phyloP scores from a whole-genome alignment of 257 asterid species.

The Solanum etuberosum region DNA sequence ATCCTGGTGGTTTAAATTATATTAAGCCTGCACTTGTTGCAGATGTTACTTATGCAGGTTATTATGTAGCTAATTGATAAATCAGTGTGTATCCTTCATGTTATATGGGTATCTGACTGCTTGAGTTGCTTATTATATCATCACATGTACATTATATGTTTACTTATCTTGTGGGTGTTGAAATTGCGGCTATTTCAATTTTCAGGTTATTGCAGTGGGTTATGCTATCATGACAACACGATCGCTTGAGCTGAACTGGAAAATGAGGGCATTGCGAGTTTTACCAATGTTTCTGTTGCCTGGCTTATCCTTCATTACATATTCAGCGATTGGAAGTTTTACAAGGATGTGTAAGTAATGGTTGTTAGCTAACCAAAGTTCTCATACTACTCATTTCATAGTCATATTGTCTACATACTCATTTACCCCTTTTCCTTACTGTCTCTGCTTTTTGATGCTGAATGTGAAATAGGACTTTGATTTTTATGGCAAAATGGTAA shows the following conservation, averaged over 20 bases:
- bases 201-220: conserved; percentile 75
- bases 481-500: neutral
- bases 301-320: conserved; percentile 35
- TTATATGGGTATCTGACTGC: neutral
- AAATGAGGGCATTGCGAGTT: conserved; percentile 76
- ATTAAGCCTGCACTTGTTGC: neutral
- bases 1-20: neutral
- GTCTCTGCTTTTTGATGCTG: neutral
- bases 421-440: neutral
- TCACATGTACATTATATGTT: neutral
- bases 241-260: conserved; percentile 66
- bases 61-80: neutral
- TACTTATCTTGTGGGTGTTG: neutral
- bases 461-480: neutral
- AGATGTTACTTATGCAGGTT: neutral
- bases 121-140: neutral
- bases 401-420: neutral
- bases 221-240: conserved; percentile 82
- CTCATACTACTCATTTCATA: neutral
- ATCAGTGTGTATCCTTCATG: neutral
- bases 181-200: neutral
- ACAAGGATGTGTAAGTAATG: conserved; percentile 68
- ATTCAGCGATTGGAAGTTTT: conserved; percentile 45
- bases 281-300: conserved; percentile 90
- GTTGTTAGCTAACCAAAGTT: neutral